Evolutionary conservation across 2,329 filamentous ascomycete species (phyloP), one percentile per base, ranked within the genome.

Genomic region (Beauveria australis): DNA sequence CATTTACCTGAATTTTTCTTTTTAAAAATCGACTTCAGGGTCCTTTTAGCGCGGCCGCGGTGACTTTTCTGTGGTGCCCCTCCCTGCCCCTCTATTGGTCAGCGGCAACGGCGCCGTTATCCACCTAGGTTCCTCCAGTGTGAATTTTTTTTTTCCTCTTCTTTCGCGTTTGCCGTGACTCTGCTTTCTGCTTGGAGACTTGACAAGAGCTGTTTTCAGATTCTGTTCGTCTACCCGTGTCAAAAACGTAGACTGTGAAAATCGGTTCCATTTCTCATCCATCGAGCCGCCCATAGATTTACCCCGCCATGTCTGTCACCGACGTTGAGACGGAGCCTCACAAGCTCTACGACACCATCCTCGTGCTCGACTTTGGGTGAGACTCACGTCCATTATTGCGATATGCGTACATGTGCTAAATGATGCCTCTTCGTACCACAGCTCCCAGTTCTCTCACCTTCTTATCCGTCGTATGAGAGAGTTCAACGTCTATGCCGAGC

Each of bases 401-500:
- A 52, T 8, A 22, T 16, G 12, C 40, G 49, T 30, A 16, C 16
- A 53, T 19, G 18, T 53, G 40, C 48, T 53, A 47, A 53, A 46
- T n/a, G 1, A 6, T 46, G 12, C 5, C 19, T 43, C 5, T 58
- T 18, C n/a, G 16, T 16, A 9, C n/a, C n/a, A 59, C 19, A 53
- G 28, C 48, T 61, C 83, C 26, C 87, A 90, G 74, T 88, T 87
- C 69, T 86, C 84, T 46, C 88, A 92, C 73, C 78, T 92, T 44
- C 91, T 92, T 69, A 85, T 86, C 10, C 81, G 90, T 59, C 84
- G 90, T 40, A 81, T 95, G 30, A 83, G 91, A 67, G 85, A 89
- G 67, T 82, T 95, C 74, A 88, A 88, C 77, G 83, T 95, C 72
- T 96, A 89, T 79, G 86, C 86, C 63, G 92, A 96, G 78, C 89